Evolutionary conservation across 257 asterid genomes (phyloP).

Genomic region (Scutellaria barbata): DNA sequence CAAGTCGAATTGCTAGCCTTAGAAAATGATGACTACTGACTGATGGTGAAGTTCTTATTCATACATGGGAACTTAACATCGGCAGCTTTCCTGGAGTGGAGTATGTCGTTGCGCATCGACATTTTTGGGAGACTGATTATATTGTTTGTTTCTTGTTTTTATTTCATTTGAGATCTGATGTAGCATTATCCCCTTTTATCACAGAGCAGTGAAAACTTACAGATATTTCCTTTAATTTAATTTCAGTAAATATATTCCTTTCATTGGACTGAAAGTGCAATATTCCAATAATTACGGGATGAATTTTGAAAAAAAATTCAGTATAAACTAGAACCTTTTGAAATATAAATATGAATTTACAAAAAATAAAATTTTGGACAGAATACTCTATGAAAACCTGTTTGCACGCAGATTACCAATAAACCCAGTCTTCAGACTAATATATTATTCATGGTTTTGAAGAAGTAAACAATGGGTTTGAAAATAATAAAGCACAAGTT

Average conservation of each 20-base stretch:
- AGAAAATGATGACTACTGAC: background rate
- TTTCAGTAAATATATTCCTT: background rate
- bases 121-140: background rate
- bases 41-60: background rate
- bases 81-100: background rate
- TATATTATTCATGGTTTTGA: no score
- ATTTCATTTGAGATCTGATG: background rate
- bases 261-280: no score
- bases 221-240: background rate
- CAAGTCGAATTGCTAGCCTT: background rate
- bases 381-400: no score
- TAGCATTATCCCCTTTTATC: background rate
- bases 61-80: background rate
- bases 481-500: background rate
- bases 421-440: no score
- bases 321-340: no score
- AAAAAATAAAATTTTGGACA: no score
- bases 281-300: no score
- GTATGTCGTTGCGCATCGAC: background rate
- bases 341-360: no score
- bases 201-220: background rate
- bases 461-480: background rate
- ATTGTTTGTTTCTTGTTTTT: background rate
- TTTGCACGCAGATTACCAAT: no score
- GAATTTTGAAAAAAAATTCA: no score